These are phyloP conservation scores for Candida vartiovaarae DNA, from an alignment of 805 yeast species.

Conservation along the genomic window DNA sequence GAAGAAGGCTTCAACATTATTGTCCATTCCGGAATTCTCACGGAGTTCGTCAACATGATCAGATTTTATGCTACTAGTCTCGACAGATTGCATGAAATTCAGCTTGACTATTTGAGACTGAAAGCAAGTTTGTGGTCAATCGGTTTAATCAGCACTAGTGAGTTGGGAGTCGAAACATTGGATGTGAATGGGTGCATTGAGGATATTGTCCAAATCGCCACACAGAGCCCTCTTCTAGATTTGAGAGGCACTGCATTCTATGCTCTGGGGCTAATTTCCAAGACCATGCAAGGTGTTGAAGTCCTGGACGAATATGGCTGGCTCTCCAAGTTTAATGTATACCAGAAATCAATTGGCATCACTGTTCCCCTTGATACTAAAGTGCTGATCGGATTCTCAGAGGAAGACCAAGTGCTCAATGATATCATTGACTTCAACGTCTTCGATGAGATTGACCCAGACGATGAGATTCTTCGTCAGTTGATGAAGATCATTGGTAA, in stretches of 20 bases:
- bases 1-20: constrained; percentile 70
- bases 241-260: constrained; percentile 73
- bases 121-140: constrained; percentile 83
- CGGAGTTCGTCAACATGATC: constrained; percentile 30
- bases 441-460: constrained; percentile 7
- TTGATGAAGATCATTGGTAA: constrained; percentile 38
- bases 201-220: constrained; percentile 46
- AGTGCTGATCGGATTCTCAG: constrained; percentile 22
- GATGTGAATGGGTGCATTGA: constrained; percentile 46
- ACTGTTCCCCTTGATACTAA: constrained; percentile 31
- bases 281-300: constrained; percentile 75
- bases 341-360: constrained; percentile 37
- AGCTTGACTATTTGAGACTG: constrained; percentile 36
- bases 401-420: constrained; percentile 3
- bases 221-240: constrained; percentile 44
- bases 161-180: constrained; percentile 55
- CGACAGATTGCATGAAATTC: constrained; percentile 10
- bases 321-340: constrained; percentile 43
- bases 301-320: constrained; percentile 77
- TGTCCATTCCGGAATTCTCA: constrained; percentile 40
- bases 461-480: constrained; percentile 25
- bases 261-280: constrained; percentile 66
- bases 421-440: constrained; percentile 7
- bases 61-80: constrained; percentile 25
- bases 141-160: constrained; percentile 74